Percentiles rank a stretch among this genome's conserved stretches.
Conservation (phyloP, 129 eudicot genomes). For the Calendula officinalis region DNA sequence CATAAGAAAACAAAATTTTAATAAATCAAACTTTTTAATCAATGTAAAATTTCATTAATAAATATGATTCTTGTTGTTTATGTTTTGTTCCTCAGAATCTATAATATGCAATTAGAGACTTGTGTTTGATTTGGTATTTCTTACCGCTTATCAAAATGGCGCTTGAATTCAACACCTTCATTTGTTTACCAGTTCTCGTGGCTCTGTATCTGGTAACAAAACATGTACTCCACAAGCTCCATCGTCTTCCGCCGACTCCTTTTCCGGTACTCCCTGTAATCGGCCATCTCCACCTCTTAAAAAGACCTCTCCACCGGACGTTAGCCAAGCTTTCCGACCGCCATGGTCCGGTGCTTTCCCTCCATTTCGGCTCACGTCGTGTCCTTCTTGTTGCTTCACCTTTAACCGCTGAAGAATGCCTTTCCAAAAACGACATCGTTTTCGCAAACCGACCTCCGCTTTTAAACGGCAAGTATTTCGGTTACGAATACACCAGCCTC, state of each 20-base stretch:
- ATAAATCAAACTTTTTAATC: no score
- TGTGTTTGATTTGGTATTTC: no score
- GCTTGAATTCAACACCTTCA: conserved; percentile 13
- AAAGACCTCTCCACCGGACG: conserved; percentile 36
- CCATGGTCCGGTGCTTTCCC: conserved; percentile 38
- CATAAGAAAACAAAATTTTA: no score
- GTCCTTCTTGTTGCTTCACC: conserved; percentile 46
- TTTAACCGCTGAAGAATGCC: conserved; percentile 54
- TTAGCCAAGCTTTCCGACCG: conserved; percentile 29
- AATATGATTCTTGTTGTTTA: no score
- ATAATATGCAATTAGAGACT: no score
- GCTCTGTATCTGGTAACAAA: conserved; percentile 26
- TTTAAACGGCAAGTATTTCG: conserved; percentile 38
- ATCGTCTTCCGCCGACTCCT: conserved; percentile 49
- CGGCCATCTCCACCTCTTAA: conserved; percentile 58
- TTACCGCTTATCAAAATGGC: conserved; percentile 10
- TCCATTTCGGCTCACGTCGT: conserved; percentile 40
- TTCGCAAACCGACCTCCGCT: conserved; percentile 51
- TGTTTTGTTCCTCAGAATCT: no score
- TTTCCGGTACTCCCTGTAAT: conserved; percentile 43
- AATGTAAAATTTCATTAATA: no score
- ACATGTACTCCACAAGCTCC: conserved; percentile 33
- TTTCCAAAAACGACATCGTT: conserved; percentile 50
- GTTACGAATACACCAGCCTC: conserved; percentile 37
- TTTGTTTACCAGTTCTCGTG: conserved; percentile 6